Base-by-base conservation (phyloP, 192 early-diverging fungal species). In the Pecoramyces ruminantium region DNA sequence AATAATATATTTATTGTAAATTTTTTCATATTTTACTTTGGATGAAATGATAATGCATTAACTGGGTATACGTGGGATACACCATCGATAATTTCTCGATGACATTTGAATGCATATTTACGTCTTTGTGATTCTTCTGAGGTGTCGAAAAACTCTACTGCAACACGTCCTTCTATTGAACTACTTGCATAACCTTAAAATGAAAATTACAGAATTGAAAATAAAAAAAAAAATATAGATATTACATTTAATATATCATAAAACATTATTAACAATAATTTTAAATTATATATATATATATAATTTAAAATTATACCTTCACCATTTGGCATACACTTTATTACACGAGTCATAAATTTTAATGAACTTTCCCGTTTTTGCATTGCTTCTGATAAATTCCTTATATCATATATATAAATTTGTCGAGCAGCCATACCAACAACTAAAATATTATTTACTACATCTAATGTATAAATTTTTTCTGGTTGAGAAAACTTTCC, bases 71-170 rank as follows among this genome's bases (percentile, higher is more conserved):
- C 92, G 42, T 89, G 86, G 40, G 97, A 96, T 16, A 91, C 87
- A 17, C 91, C 94, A 80, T 95, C 92, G 17, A 90, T 86, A 25
- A 85, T 85, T 79, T 93, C 88, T 29, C 97, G 91, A 85, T 99
- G 97, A 85, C 95, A 98, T 86, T 99, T 99, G 89, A 99, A 99
- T 0, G 96, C 94, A 82, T 96, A 98, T 83, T 96, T 97, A 81
- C 93, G 92, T 5, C 84, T 85, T 79, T 94, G 90, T n/a, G 85
- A 85, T 82, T 93, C 91, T 28, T 85, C 82, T 25, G 88, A 85
- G 13, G 91, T 87, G 79, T 94, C 92, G 83, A 99, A 94, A 80
- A 92, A 96, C 82, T 99, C 96, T 28, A 99, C 93, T 2, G 95
- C 93, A 27, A 98, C 92, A 18, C 97, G 90, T 6, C 97, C 97